phyloP scores from a whole-genome alignment of 2,329 filamentous ascomycete genomes.

The Aphanocladium album region DNA sequence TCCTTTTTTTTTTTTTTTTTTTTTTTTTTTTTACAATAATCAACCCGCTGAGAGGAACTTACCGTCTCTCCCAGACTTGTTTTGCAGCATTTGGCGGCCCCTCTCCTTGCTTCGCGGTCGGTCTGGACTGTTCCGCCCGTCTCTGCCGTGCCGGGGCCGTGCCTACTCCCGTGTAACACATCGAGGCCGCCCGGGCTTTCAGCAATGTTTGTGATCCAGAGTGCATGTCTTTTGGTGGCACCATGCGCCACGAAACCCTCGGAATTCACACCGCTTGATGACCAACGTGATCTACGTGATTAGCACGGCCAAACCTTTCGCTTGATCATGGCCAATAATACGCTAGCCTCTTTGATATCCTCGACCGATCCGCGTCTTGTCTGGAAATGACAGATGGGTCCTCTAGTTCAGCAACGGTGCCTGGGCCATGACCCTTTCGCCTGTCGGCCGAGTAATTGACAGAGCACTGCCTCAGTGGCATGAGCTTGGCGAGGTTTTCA shows the following conservation, averaged over 20 bases:
- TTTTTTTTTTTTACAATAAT: too few species aligned
- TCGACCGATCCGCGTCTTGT: not conserved
- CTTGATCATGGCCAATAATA: not conserved
- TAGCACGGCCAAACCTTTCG: not conserved
- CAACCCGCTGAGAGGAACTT: too few species aligned
- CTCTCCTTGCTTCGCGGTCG: not conserved
- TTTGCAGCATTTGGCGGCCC: not conserved
- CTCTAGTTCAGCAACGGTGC: not conserved
- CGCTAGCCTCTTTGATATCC: not conserved
- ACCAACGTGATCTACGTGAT: not conserved
- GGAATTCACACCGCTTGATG: slow-evolving; percentile 3
- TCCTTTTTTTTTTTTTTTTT: too few species aligned
- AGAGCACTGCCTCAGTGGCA: not conserved
- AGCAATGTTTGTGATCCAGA: not conserved
- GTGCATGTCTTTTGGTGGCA: not conserved
- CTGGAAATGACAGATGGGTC: not conserved
- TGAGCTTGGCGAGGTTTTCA: not conserved
- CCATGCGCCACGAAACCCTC: not conserved
- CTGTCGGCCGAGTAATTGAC: not conserved
- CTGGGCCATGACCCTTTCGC: not conserved
- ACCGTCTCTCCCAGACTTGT: too few species aligned
- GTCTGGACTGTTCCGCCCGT: not conserved
- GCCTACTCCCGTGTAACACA: too few species aligned
- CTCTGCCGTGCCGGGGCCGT: not conserved
- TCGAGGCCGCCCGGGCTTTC: not conserved